Conservation (phyloP, 2,329 filamentous ascomycete species). For the Exophiala sp. region DNA sequence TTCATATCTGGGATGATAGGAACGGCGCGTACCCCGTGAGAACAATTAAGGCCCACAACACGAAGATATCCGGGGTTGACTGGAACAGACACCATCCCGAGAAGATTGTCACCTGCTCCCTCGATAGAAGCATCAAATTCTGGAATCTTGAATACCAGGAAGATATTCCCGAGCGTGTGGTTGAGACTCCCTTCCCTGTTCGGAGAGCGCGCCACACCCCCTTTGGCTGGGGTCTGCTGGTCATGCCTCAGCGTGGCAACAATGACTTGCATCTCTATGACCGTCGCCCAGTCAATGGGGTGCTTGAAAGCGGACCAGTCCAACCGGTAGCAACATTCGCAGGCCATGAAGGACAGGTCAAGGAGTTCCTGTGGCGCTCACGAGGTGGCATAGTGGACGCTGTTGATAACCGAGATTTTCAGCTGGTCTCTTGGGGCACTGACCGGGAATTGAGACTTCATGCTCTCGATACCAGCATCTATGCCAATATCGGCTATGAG, state of each 20-base stretch:
- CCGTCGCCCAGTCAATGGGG: slow-evolving; percentile 37
- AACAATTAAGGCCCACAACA: slow-evolving; percentile 80
- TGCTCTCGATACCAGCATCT: slow-evolving; percentile 58
- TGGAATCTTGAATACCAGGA: slow-evolving; percentile 70
- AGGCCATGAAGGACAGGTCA: slow-evolving; percentile 61
- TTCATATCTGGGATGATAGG: slow-evolving; percentile 86
- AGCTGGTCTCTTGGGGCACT: slow-evolving; percentile 86
- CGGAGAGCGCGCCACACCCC: slow-evolving; percentile 89
- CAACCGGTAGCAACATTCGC: slow-evolving; percentile 48
- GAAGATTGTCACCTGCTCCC: slow-evolving; percentile 75
- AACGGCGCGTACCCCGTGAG: slow-evolving; percentile 70
- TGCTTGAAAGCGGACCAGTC: slow-evolving; percentile 32
- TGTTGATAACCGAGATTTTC: slow-evolving; percentile 81
- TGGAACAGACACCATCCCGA: slow-evolving; percentile 76
- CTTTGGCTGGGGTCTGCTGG: slow-evolving; percentile 77
- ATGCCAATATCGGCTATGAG: slow-evolving; percentile 65
- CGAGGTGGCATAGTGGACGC: slow-evolving; percentile 63
- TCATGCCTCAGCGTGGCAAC: slow-evolving; percentile 87
- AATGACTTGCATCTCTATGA: slow-evolving; percentile 82
- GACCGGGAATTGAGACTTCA: slow-evolving; percentile 78
- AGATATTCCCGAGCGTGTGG: slow-evolving; percentile 66
- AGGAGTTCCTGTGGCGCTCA: slow-evolving; percentile 85
- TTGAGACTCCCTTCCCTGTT: slow-evolving; percentile 76
- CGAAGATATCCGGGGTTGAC: slow-evolving; percentile 92
- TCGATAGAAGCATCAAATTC: slow-evolving; percentile 88